phyloP scores from a whole-genome alignment of 805 yeast species.

The Metschnikowia noctiluminum region DNA sequence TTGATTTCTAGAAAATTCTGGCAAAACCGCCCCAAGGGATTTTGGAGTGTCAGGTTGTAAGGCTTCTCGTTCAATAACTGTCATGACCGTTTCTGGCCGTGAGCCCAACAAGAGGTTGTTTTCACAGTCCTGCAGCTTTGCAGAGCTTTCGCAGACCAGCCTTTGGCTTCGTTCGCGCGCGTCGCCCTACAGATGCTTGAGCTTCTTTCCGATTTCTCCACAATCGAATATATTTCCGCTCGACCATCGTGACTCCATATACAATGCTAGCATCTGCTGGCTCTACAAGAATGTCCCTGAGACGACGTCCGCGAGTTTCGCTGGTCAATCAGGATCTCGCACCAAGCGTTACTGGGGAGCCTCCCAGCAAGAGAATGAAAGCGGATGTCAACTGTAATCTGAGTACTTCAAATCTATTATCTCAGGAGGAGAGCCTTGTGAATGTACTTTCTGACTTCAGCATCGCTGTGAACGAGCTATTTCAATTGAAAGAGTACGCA shows the following conservation, averaged over 20 bases:
- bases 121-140: not conserved
- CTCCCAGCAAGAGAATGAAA: slow-evolving; percentile 6
- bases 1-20: no score
- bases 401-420: not conserved
- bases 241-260: not conserved
- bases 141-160: not conserved
- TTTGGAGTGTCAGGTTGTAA: no score
- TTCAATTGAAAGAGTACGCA: slow-evolving; percentile 58
- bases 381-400: slow-evolving; percentile 2
- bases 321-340: not conserved
- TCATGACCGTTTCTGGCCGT: no score
- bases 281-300: slow-evolving; percentile 1
- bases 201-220: not conserved
- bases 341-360: slow-evolving; percentile 1
- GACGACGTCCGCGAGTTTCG: slow-evolving; percentile 3
- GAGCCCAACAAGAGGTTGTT: not conserved
- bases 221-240: not conserved
- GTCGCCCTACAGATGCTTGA: not conserved
- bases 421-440: slow-evolving; percentile 21
- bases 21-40: no score
- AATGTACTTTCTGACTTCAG: slow-evolving; percentile 46
- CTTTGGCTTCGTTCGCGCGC: not conserved
- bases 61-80: no score
- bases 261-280: slow-evolving; percentile 11
- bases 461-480: slow-evolving; percentile 54